These are phyloP conservation scores for Xylaria flabelliformis DNA, from an alignment of 495 filamentous ascomycete genomes.

Conservation along the genomic window DNA sequence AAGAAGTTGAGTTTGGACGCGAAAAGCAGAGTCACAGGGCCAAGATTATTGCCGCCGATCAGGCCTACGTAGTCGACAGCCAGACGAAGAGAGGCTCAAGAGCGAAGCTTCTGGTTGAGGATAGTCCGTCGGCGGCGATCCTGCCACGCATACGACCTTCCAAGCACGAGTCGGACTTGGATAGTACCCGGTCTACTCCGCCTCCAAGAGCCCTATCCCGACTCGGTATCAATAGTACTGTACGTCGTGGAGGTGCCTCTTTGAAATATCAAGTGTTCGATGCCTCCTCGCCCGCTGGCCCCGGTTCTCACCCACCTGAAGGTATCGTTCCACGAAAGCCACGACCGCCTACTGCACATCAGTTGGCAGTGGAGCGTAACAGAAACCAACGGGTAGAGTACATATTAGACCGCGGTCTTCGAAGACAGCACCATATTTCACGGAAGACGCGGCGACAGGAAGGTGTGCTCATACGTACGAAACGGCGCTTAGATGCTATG, in stretches of 20 bases:
- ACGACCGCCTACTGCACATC: slow-evolving; percentile 88
- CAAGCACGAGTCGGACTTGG: slow-evolving; percentile 64
- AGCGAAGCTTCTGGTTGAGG: slow-evolving; percentile 50
- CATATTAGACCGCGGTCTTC: slow-evolving; percentile 77
- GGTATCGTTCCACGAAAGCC: slow-evolving; percentile 58
- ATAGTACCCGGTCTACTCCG: slow-evolving; percentile 64
- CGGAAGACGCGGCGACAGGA: slow-evolving; percentile 64
- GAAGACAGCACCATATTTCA: slow-evolving; percentile 64
- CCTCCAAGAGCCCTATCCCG: slow-evolving; percentile 57
- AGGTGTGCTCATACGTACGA: slow-evolving; percentile 71
- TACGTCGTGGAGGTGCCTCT: slow-evolving; percentile 53
- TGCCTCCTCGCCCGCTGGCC: slow-evolving; percentile 56
- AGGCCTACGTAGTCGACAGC: slow-evolving; percentile 55
- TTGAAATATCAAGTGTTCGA: slow-evolving; percentile 59
- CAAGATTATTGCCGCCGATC: slow-evolving; percentile 66
- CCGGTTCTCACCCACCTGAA: slow-evolving; percentile 46
- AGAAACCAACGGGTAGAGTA: slow-evolving; percentile 87
- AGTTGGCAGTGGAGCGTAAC: slow-evolving; percentile 89
- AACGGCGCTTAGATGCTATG: slow-evolving; percentile 69
- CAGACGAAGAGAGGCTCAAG: slow-evolving; percentile 53
- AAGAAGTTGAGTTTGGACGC: slow-evolving; percentile 86
- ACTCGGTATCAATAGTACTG: slow-evolving; percentile 47
- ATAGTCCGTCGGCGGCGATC: slow-evolving; percentile 64
- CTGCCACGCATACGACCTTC: slow-evolving; percentile 59
- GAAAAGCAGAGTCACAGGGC: slow-evolving; percentile 84